Percentiles rank a stretch among this genome's conserved stretches.
phyloP scores from a whole-genome alignment of 176 grass and related monocot genomes.

The Canna indica region DNA sequence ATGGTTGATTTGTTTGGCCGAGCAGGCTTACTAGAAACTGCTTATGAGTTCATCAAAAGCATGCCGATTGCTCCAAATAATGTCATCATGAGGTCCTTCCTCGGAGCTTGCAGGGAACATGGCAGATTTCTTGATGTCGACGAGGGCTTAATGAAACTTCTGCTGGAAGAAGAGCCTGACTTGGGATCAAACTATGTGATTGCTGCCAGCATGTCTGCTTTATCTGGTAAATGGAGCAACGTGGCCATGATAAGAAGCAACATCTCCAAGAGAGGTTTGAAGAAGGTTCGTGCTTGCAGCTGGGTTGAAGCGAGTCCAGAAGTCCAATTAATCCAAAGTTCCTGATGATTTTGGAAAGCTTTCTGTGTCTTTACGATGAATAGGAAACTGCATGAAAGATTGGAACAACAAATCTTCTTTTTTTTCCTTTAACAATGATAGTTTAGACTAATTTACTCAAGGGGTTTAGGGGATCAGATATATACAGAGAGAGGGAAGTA shows the following conservation, averaged over 20 bases:
- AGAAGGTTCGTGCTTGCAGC: constrained; percentile 21
- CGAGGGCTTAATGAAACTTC: constrained; percentile 11
- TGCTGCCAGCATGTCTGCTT: constrained; percentile 19
- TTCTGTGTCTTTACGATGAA: background rate
- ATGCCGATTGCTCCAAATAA: constrained; percentile 18
- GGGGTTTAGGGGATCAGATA: no score
- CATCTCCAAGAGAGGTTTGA: constrained; percentile 22
- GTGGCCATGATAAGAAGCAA: constrained; percentile 13
- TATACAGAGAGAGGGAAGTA: no score
- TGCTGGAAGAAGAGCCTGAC: constrained; percentile 18
- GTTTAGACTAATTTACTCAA: no score
- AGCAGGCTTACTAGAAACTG: constrained; percentile 21
- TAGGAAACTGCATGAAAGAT: background rate
- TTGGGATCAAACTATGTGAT: constrained; percentile 25
- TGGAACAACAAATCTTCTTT: background rate
- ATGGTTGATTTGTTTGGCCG: constrained; percentile 27
- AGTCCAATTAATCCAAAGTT: background rate
- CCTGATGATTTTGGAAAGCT: background rate
- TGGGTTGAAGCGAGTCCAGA: constrained; percentile 12
- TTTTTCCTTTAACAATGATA: no score
- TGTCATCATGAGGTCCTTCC: constrained; percentile 24
- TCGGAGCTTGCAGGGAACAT: constrained; percentile 14
- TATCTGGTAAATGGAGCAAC: constrained; percentile 19
- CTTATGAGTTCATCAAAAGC: constrained; percentile 15
- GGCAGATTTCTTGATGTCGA: constrained; percentile 5